Conservation (phyloP, 106 monocot species). For the Platanthera zijinensis region DNA sequence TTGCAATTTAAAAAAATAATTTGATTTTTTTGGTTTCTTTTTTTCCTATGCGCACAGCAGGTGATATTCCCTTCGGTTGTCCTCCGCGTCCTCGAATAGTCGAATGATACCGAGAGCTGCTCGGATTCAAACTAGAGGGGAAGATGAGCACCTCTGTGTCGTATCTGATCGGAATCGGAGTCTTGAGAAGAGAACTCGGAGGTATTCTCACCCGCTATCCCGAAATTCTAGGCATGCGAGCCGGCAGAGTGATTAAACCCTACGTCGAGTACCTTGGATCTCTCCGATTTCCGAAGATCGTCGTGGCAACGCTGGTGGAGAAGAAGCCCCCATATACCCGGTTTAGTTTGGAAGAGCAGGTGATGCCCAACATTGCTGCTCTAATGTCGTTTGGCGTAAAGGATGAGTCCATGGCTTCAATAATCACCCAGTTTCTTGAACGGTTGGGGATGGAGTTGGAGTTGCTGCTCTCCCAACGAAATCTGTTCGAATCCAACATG, state of each 20-base stretch:
- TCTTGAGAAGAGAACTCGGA: conserved; percentile 63
- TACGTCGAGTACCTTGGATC: conserved; percentile 65
- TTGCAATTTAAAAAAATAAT: no score
- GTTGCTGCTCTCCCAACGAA: conserved; percentile 50
- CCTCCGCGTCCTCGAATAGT: conserved; percentile 75
- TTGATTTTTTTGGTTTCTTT: no score
- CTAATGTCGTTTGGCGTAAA: conserved; percentile 56
- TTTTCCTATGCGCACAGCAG: no score
- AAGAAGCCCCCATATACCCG: conserved; percentile 66
- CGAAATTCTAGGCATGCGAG: conserved; percentile 87
- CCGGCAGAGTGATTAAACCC: conserved; percentile 80
- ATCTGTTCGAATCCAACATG: conserved; percentile 59
- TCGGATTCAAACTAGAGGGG: conserved; percentile 93
- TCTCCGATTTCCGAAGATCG: conserved; percentile 53
- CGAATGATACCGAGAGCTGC: conserved; percentile 84
- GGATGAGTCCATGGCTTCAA: conserved; percentile 33
- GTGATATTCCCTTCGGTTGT: no score
- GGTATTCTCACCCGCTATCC: conserved; percentile 67
- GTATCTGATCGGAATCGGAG: conserved; percentile 78
- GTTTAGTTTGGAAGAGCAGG: conserved; percentile 55
- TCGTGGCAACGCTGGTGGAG: conserved; percentile 68
- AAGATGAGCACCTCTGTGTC: conserved; percentile 99
- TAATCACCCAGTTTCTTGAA: conserved; percentile 65
- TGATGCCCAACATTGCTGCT: conserved; percentile 70
- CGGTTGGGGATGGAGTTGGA: conserved; percentile 63